Evolutionary conservation across 2,329 filamentous ascomycete genomes (phyloP).

Genomic region (Metarhizium robertsii): DNA sequence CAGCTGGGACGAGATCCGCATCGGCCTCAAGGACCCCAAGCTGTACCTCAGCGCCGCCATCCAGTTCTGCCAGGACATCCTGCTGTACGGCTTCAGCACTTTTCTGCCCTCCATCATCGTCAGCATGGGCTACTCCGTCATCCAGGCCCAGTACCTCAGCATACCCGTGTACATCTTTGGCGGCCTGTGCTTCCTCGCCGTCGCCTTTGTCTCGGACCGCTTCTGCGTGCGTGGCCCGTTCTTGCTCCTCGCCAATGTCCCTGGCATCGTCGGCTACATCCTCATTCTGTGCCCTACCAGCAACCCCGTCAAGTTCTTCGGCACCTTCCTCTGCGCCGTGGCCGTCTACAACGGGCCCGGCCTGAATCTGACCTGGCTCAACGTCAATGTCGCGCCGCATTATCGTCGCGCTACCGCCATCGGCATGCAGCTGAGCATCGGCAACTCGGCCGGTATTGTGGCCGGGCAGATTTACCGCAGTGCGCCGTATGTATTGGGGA

Average conservation of each 20-base stretch:
- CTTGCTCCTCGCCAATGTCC: too few species aligned
- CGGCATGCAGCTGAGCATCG: slow-evolving; percentile 34
- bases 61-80: slow-evolving; percentile 42
- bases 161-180: slow-evolving; percentile 47
- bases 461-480: slow-evolving; percentile 26
- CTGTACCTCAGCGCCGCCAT: slow-evolving; percentile 35
- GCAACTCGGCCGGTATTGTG: slow-evolving; percentile 36
- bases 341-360: slow-evolving; percentile 39
- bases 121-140: slow-evolving; percentile 39
- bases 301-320: too few species aligned
- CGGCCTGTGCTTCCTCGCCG: background rate
- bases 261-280: too few species aligned
- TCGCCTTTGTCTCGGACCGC: too few species aligned
- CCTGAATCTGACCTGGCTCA: slow-evolving; percentile 36
- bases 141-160: slow-evolving; percentile 43
- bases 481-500: slow-evolving; percentile 22
- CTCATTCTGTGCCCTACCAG: too few species aligned
- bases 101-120: slow-evolving; percentile 48
- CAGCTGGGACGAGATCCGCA: slow-evolving; percentile 35
- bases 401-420: slow-evolving; percentile 36
- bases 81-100: slow-evolving; percentile 48
- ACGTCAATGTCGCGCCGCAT: slow-evolving; percentile 34
- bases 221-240: too few species aligned
- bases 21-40: slow-evolving; percentile 39
- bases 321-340: slow-evolving; percentile 18